phyloP scores from a whole-genome alignment of 257 asterid genomes.

The Osmanthus fragrans region DNA sequence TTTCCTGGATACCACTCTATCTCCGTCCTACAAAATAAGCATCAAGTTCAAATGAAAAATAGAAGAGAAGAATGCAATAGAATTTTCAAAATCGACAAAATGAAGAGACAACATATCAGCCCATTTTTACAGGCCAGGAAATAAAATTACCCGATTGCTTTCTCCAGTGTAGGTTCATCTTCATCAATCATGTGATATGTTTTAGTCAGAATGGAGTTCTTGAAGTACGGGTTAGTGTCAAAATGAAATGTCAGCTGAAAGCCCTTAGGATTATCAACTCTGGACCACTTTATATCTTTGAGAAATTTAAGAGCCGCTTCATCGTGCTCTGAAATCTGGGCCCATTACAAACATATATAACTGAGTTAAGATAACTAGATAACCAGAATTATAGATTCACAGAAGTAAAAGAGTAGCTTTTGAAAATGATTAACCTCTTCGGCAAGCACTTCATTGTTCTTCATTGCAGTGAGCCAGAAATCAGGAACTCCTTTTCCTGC shows the following conservation, averaged over 20 bases:
- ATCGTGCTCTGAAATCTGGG: slow-evolving; percentile 72
- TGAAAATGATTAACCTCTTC: slow-evolving; percentile 59
- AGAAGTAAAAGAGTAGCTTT: not conserved
- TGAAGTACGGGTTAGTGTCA: slow-evolving; percentile 64
- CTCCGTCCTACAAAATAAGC: slow-evolving; percentile 53
- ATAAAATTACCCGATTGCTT: slow-evolving; percentile 79
- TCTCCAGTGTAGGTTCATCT: slow-evolving; percentile 84
- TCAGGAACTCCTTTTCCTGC: slow-evolving; percentile 80
- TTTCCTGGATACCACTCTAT: slow-evolving; percentile 84
- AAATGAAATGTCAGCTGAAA: slow-evolving; percentile 71
- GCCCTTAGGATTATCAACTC: slow-evolving; percentile 69
- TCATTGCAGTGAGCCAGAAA: slow-evolving; percentile 80
- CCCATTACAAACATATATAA: not conserved
- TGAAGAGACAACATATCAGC: not conserved
- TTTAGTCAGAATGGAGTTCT: slow-evolving; percentile 64
- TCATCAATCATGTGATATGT: slow-evolving; percentile 89
- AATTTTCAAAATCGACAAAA: not conserved
- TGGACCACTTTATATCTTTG: slow-evolving; percentile 73
- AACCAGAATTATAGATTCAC: not conserved
- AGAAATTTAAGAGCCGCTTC: slow-evolving; percentile 74
- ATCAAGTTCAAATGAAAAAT: not conserved
- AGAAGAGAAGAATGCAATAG: not conserved
- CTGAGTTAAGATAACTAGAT: not conserved
- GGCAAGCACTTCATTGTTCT: slow-evolving; percentile 56
- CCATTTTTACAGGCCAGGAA: not conserved